Evolutionary conservation across 2,329 filamentous ascomycete genomes (phyloP), one percentile per base, ranked within the genome.

Genomic region (Xylaria polymorpha): DNA sequence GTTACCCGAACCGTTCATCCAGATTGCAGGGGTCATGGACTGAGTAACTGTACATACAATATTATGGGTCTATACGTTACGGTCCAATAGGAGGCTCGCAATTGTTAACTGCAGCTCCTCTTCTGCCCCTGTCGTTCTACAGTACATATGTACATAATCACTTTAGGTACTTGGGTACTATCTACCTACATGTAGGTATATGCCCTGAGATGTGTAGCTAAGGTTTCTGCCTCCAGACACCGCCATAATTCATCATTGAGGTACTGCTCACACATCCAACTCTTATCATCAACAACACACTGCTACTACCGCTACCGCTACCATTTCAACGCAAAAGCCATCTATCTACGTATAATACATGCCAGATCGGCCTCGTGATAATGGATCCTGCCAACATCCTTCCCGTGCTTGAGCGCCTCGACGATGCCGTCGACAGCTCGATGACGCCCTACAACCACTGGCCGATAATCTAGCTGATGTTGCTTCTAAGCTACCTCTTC

Each of bases 401-500:
- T 10, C 88, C 91, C 37, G 87, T 92, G 61, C 84, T 97, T 60
- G 89, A 92, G 75, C 87, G 90, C 79, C 88, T 98, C 61, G 91
- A 94, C 73, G 87, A 88, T 74, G 89, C 94, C 78, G 88, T 98
- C 60, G 92, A 97, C 81, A 88, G 91, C 86, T 98, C 56, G 89
- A 97, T 78, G 87, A 90, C 43, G 85, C 88, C 4, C 85, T 98
- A 35, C 82, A 88, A 71, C 94, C 95, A n/a, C 83, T 98, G 6
- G 82, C 97, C 32, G 84, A 85, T 43, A 85, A 86, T 59, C 82
- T 98, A 51, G 84, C 88, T 60, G 88, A 91, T 48, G 87, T 89
- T 66, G 89, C 93, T 5, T 90, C 89, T 64, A 94, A 94, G 78
- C 85, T 98, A 35, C 94, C 95, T 1, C 86, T 98, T n/a, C 86